Percentiles rank a stretch among this genome's conserved stretches.
These are phyloP conservation scores for Xylaria grammica DNA, from an alignment of 495 filamentous ascomycete genomes.

Conservation along the genomic window DNA sequence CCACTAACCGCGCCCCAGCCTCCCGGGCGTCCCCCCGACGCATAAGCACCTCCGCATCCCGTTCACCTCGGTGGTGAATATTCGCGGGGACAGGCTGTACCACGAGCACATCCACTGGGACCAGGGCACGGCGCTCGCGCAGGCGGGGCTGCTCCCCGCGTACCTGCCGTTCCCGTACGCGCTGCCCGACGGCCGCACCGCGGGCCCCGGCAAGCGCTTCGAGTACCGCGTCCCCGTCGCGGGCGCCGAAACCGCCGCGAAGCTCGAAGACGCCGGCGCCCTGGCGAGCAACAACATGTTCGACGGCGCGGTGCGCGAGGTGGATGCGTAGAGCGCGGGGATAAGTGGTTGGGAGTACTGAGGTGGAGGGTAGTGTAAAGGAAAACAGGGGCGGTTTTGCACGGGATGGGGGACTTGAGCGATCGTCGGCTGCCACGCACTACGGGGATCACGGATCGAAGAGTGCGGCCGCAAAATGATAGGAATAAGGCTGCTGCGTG, in stretches of 20 bases:
- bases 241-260: slow-evolving; percentile 67
- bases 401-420: no score
- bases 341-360: neutral
- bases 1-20: slow-evolving; percentile 24
- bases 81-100: slow-evolving; percentile 75
- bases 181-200: slow-evolving; percentile 45
- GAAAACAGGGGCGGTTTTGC: no score
- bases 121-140: slow-evolving; percentile 78
- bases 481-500: no score
- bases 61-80: slow-evolving; percentile 74
- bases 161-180: slow-evolving; percentile 62
- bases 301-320: slow-evolving; percentile 36
- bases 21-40: slow-evolving; percentile 78
- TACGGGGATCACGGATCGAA: no score
- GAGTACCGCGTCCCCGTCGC: slow-evolving; percentile 73
- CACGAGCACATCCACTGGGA: slow-evolving; percentile 91
- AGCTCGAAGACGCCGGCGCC: slow-evolving; percentile 66
- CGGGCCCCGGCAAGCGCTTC: slow-evolving; percentile 49
- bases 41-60: slow-evolving; percentile 69
- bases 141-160: slow-evolving; percentile 73
- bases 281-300: slow-evolving; percentile 71
- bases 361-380: neutral
- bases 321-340: neutral
- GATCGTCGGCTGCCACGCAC: no score
- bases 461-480: no score